phyloP scores from a whole-genome alignment of 2,329 filamentous ascomycete species.

The Cryphonectria radicalis region DNA sequence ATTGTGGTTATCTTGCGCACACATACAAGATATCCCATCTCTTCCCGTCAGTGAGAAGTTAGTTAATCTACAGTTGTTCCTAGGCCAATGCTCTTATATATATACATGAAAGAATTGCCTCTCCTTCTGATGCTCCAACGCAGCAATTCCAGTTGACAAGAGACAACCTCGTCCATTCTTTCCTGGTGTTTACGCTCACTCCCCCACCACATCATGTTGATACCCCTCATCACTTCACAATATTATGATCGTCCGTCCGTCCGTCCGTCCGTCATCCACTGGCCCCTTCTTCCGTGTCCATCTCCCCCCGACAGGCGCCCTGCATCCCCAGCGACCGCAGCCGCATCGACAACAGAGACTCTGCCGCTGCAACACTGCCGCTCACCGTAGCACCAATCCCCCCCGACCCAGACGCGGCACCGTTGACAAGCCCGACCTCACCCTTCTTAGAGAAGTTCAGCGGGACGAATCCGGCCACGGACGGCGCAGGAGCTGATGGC shows the following conservation, averaged over 20 bases:
- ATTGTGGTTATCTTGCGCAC: background rate
- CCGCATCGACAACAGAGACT: constrained; percentile 72
- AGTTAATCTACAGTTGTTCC: background rate
- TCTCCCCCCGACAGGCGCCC: constrained; percentile 13
- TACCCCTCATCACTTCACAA: no score
- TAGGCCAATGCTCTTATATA: background rate
- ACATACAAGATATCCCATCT: background rate
- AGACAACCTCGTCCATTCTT: background rate
- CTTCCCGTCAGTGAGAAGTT: background rate
- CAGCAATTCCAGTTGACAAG: background rate
- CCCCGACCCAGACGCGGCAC: constrained; percentile 17
- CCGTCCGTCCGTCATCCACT: background rate
- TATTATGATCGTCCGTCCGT: no score
- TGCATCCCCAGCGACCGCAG: constrained; percentile 65
- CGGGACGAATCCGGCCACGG: constrained; percentile 29
- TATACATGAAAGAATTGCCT: background rate
- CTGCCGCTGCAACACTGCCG: constrained; percentile 53
- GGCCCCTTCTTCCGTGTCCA: background rate
- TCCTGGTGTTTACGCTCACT: no score
- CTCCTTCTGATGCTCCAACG: background rate
- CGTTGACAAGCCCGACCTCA: constrained; percentile 34
- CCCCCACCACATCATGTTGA: no score
- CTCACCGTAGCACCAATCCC: constrained; percentile 42
- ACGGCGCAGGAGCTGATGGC: constrained; percentile 5
- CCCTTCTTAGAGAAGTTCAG: constrained; percentile 38